Evolutionary conservation across 164 flowering plant species (phyloP).

Genomic region (Protea cynaroides): DNA sequence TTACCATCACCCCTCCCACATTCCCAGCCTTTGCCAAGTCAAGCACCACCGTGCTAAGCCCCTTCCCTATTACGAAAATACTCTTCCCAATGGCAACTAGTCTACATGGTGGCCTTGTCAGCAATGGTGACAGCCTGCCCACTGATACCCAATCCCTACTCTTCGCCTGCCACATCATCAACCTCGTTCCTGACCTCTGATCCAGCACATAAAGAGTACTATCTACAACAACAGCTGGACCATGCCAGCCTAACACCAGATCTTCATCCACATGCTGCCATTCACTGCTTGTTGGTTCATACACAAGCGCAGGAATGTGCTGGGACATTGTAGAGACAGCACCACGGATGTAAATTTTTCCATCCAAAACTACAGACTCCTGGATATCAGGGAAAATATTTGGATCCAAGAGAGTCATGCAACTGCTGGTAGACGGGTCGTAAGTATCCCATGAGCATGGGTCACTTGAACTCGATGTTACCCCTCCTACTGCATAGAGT

Average conservation of each 20-base stretch:
- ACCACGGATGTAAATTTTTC: conserved; percentile 62
- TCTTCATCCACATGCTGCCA: conserved; percentile 62
- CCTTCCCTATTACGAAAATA: conserved; percentile 67
- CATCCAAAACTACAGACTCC: conserved; percentile 60
- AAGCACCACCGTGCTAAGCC: conserved; percentile 62
- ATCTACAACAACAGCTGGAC: conserved; percentile 73
- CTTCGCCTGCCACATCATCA: conserved; percentile 69
- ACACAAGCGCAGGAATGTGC: conserved; percentile 34
- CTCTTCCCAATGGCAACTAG: conserved; percentile 61
- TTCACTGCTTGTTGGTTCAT: conserved; percentile 44
- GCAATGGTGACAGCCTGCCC: conserved; percentile 51
- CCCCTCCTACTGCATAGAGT: conserved; percentile 74
- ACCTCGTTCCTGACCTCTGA: conserved; percentile 57
- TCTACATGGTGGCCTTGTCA: conserved; percentile 70
- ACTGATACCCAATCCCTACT: conserved; percentile 55
- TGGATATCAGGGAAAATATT: conserved; percentile 50
- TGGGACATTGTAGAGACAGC: conserved; percentile 32
- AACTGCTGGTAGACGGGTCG: conserved; percentile 36
- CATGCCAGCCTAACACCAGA: conserved; percentile 62
- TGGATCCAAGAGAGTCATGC: conserved; percentile 43
- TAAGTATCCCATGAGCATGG: conserved; percentile 62
- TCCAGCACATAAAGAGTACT: conserved; percentile 67
- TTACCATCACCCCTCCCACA: conserved; percentile 42
- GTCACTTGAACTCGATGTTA: conserved; percentile 37
- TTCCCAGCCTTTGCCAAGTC: conserved; percentile 37